Base-by-base conservation (phyloP, 768 basidiomycete genomes). In the Tulasnella sp. region DNA sequence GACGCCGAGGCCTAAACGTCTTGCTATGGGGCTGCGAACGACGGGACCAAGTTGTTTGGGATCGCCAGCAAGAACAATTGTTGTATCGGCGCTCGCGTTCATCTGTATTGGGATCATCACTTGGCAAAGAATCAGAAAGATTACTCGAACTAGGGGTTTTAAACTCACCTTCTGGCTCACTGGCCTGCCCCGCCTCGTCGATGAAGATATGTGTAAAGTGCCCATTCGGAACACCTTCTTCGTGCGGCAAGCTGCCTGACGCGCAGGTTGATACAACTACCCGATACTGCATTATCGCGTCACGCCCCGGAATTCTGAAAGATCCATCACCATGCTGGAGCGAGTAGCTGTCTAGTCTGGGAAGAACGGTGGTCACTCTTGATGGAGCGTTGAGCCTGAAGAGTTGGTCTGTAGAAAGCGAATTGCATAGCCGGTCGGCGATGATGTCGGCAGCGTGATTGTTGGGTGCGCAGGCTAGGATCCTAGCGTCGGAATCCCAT, bases 11-110 rank as follows among this genome's bases (percentile, higher is more conserved):
- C 91, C 92, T 4, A 93, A 86, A 46, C 87, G 86, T 24, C 88
- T 86, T 2, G 92, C 92, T 54, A 92, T 86, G 2, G 82, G 81
- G 0, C 92, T 93, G 1, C 90, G 88, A 75, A 93, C 89, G 80
- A 93, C 90, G 0, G 93, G 93, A 0, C 93, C 92, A 7, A 93
- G 87, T 82, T 93, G 93, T 85, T 91, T 92, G 0, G 90, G 92
- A 83, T 94, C 93, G 0, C 93, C 93, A 1, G 91, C 90, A 0
- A 94, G 86, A 3, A 93, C 84, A 34, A 93, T 84, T 74, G 90
- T 91, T 0, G 93, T 94, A 0, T 83, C 78, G 5, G 84, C 84
- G 77, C 89, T 87, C 0, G 90, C 90, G 84, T 92, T 87, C 0
- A 89, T 90, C 85, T 91, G 91, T 85, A 93, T 89, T 0, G 90